These are phyloP conservation scores for Colletotrichum acutatum DNA, from an alignment of 2,329 filamentous ascomycete species.

Conservation along the genomic window DNA sequence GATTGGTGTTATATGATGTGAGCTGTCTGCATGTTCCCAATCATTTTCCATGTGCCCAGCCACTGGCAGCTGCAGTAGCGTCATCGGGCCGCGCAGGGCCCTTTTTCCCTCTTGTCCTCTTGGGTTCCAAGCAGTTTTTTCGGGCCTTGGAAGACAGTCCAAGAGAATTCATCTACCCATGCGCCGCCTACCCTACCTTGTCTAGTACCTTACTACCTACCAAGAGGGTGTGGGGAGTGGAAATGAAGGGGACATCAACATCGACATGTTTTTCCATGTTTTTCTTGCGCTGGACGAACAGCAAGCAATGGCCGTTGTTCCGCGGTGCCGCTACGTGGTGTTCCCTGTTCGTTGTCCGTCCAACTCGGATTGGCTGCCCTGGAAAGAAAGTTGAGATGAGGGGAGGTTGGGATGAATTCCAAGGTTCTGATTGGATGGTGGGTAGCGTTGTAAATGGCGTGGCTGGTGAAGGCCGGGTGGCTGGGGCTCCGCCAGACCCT, in stretches of 20 bases:
- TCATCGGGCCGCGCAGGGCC: conserved; percentile 32
- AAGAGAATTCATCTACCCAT: conserved; percentile 13
- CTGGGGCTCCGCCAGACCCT: conserved; percentile 25
- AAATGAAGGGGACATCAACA: neutral
- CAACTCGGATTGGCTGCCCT: conserved; percentile 21
- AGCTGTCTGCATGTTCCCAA: conserved; percentile 6
- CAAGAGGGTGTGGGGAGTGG: neutral
- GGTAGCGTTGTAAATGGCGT: conserved; percentile 11
- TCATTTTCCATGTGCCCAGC: conserved; percentile 16
- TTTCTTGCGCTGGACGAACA: neutral
- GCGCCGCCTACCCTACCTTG: neutral
- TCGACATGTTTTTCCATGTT: conserved; percentile 8
- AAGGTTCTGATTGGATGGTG: conserved; percentile 16
- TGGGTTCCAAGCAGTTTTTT: neutral
- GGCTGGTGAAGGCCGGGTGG: conserved; percentile 35
- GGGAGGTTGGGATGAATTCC: conserved; percentile 2
- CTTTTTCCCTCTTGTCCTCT: neutral
- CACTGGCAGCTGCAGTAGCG: conserved; percentile 36
- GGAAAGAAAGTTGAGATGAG: conserved; percentile 15
- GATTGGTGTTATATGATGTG: conserved; percentile 28
- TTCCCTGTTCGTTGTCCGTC: conserved; percentile 26
- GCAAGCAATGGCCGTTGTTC: conserved; percentile 9
- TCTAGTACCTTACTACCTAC: neutral
- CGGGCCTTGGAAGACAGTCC: conserved; percentile 4
- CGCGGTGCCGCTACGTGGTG: neutral